phyloP scores from a whole-genome alignment of 176 grass and related monocot genomes.

The Carex cristatella region DNA sequence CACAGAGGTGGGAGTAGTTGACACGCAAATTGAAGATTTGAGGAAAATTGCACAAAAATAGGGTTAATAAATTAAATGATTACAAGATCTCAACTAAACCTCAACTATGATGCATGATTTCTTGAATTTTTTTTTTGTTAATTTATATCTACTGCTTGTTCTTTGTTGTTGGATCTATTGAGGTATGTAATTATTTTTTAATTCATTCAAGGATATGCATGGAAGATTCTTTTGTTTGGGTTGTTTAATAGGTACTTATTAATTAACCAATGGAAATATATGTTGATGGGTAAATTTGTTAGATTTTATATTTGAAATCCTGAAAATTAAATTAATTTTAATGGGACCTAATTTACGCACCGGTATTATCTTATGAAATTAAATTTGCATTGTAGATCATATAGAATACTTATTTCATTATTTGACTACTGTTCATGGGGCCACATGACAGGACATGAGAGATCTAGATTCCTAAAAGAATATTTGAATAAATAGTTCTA shows the following conservation, averaged over 20 bases:
- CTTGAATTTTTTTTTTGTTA: neutral
- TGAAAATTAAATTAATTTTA: neutral
- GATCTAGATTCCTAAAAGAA: neutral
- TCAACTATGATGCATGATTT: neutral
- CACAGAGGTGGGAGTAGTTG: neutral
- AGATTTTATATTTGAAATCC: neutral
- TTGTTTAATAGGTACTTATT: neutral
- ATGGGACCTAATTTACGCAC: neutral
- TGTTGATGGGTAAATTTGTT: neutral
- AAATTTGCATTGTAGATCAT: neutral
- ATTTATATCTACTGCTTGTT: neutral
- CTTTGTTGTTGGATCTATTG: neutral
- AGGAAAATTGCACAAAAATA: neutral
- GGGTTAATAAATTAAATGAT: neutral
- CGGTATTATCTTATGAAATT: neutral
- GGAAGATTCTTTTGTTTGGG: neutral
- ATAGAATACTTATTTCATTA: neutral
- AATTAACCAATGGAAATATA: too few species aligned
- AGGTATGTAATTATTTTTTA: neutral
- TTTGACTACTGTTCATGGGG: neutral
- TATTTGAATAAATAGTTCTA: neutral
- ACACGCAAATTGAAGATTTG: neutral
- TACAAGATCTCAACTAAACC: conserved; percentile 7
- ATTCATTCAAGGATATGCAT: neutral
- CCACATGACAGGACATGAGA: neutral